Evolutionary conservation across 192 early-diverging fungal genomes (phyloP), one percentile per base, ranked within the genome.

Genomic region (Coemansia erecta): DNA sequence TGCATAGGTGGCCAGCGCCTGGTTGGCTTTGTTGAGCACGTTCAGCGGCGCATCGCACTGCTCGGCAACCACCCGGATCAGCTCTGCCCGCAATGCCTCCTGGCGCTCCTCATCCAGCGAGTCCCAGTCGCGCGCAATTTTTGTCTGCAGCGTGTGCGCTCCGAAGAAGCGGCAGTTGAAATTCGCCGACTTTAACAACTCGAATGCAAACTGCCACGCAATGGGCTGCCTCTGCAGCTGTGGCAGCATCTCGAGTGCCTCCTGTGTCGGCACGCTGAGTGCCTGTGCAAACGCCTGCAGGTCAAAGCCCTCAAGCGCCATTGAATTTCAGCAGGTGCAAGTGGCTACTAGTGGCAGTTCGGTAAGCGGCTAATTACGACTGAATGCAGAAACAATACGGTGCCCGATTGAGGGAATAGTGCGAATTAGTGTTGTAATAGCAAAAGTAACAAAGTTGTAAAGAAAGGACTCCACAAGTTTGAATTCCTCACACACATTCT

Each of bases 121-220:
- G 15, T 63, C 69, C 69, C 68, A 71, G 65, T 77, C 75, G 18
- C 57, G 63, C 11, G 61, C 46, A 33, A 77, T 64, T 18, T 77
- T 77, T 21, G 53, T 61, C 13, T 77, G 75, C 23, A 77, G 49
- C 14, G 75, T 77, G 49, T 77, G 75, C 2, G 75, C 75, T 6
- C 75, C 75, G 61, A 61, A 77, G 50, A 77, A 77, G 43, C 75
- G 75, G 41, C 75, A 77, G 28, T 64, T 77, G 49, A 46, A 59
- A 35, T 64, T 71, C 41, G 39, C 56, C 17, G 64, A 61, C 19
- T 46, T 57, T 17, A 77, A 64, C 60, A 77, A 40, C 33, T 67
- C 65, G 35, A 77, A 72, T 18, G 75, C 75, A 62, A 77, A 66
- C 54, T 68, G 64, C 75, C 75, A 77, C 18, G 68, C 75, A 35